These are phyloP conservation scores for Codiaeum variegatum DNA, from an alignment of 441 rosid genomes.

Conservation along the genomic window DNA sequence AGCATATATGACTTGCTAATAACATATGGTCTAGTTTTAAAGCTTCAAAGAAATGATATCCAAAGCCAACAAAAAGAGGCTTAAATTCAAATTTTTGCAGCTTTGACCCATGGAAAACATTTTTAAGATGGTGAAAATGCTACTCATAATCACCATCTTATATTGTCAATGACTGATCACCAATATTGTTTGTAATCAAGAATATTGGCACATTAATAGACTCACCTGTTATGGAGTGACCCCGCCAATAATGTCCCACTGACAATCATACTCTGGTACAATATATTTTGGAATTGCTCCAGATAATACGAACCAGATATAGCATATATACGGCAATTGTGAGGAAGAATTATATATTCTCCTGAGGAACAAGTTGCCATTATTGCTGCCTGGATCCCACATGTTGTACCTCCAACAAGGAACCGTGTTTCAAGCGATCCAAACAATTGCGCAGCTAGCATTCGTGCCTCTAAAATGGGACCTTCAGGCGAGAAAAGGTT, in stretches of 20 bases:
- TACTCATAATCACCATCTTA: neutral
- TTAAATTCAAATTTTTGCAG: constrained; percentile 19
- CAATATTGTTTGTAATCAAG: neutral
- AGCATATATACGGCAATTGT: constrained; percentile 57
- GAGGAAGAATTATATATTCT: constrained; percentile 47
- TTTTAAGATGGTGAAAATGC: neutral
- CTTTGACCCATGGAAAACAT: neutral
- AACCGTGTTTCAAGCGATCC: constrained; percentile 64
- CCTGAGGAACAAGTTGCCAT: constrained; percentile 62
- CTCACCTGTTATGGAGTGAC: constrained; percentile 41
- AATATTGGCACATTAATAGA: neutral
- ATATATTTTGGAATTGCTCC: constrained; percentile 55
- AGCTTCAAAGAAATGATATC: neutral
- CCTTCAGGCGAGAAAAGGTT: constrained; percentile 55
- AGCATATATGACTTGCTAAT: no score
- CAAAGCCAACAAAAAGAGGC: constrained; percentile 13
- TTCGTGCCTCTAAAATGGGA: constrained; percentile 60
- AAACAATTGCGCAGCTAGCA: constrained; percentile 47
- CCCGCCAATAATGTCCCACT: constrained; percentile 54
- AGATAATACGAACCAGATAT: constrained; percentile 49
- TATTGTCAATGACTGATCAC: neutral
- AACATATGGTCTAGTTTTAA: no score
- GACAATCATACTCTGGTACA: constrained; percentile 39
- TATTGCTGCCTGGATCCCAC: constrained; percentile 59
- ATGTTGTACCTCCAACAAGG: constrained; percentile 63